Conservation (phyloP, 192 early-diverging fungal species). For the Mortierella hygrophila region DNA sequence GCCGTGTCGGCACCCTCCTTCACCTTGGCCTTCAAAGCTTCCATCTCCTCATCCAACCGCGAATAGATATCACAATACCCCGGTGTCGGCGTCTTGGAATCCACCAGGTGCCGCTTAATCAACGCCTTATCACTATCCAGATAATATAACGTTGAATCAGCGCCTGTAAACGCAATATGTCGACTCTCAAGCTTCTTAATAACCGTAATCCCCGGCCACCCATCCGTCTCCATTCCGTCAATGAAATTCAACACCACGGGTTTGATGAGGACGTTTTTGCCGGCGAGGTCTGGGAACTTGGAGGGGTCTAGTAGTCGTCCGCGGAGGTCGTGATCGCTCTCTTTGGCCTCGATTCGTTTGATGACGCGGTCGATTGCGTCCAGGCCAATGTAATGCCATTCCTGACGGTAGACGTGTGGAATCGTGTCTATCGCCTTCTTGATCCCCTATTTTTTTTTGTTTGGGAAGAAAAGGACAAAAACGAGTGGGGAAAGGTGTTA, state of each 20-base stretch:
- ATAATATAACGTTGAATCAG: conserved; percentile 29
- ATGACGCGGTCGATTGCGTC: conserved; percentile 24
- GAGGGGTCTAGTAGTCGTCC: neutral
- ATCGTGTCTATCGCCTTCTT: conserved; percentile 27
- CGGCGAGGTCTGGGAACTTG: neutral
- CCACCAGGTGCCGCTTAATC: conserved; percentile 38
- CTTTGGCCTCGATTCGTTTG: conserved; percentile 10
- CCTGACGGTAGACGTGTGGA: conserved; percentile 32
- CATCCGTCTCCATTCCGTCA: conserved; percentile 47
- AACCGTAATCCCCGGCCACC: conserved; percentile 31
- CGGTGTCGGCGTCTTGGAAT: conserved; percentile 16
- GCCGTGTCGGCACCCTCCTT: neutral
- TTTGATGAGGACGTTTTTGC: conserved; percentile 18
- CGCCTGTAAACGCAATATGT: conserved; percentile 31
- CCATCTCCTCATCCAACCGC: neutral
- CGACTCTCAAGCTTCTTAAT: conserved; percentile 27
- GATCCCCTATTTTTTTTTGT: conserved; percentile 14
- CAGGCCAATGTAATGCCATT: conserved; percentile 38
- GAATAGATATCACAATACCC: conserved; percentile 44
- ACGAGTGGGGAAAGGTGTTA: neutral
- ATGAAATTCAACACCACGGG: conserved; percentile 38
- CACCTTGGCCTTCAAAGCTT: neutral
- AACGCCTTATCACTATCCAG: conserved; percentile 42
- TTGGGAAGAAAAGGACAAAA: neutral
- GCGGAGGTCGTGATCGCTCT: conserved; percentile 6